A percentile compares a stretch with the other conserved stretches of the same genome.
These are phyloP conservation scores for Rossbeevera mucosa DNA, from an alignment of 768 basidiomycete genomes.

Conservation along the genomic window DNA sequence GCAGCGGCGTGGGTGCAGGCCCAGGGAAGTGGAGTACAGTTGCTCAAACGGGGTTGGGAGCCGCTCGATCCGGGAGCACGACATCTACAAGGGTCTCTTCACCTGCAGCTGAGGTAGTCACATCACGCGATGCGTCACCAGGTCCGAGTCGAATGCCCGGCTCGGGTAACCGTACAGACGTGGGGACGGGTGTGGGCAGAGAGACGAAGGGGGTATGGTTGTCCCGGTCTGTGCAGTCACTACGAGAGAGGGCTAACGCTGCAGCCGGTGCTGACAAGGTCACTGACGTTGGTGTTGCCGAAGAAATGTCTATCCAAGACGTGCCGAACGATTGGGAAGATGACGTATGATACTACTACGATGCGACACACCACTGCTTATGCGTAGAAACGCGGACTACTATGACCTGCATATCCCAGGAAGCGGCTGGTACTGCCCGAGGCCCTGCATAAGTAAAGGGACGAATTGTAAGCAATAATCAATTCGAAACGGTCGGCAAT, in stretches of 20 bases:
- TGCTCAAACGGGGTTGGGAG: constrained; percentile 11
- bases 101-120: constrained; percentile 5
- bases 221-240: constrained; percentile 17
- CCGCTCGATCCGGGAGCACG: constrained; percentile 2
- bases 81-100: constrained; percentile 19
- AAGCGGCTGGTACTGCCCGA: neutral
- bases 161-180: neutral
- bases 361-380: neutral
- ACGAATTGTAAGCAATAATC: no score
- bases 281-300: neutral
- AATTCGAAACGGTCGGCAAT: no score
- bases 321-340: constrained; percentile 59
- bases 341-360: constrained; percentile 32
- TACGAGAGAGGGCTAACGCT: constrained; percentile 6
- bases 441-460: no score
- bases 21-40: constrained; percentile 18
- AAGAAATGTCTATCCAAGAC: constrained; percentile 6
- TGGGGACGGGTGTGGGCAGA: neutral
- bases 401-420: no score
- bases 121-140: constrained; percentile 9
- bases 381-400: neutral
- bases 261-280: neutral
- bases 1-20: neutral
- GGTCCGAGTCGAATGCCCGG: constrained; percentile 1
- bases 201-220: constrained; percentile 15